Evolutionary conservation across 1,139 yeast species (phyloP).

Genomic region (Scheffersomyces quercinus): DNA sequence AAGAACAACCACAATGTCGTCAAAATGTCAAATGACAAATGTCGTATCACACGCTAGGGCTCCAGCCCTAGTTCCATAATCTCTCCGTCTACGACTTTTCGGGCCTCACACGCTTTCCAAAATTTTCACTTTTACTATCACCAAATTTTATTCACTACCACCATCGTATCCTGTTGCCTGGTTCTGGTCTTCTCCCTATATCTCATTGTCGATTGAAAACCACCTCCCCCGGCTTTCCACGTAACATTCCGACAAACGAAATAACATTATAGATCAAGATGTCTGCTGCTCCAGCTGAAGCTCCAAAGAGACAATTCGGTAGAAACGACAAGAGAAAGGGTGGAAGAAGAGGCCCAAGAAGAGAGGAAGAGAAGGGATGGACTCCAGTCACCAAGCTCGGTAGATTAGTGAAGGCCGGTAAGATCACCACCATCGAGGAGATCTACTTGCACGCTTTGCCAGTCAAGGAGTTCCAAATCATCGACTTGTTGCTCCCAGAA

Average conservation of each 20-base stretch:
- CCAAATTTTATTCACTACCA: not conserved
- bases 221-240: constrained; percentile 91
- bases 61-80: constrained; percentile 7
- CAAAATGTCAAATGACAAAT: too few species aligned
- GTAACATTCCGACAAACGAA: constrained; percentile 72
- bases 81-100: too few species aligned
- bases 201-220: constrained; percentile 75
- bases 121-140: not conserved
- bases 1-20: too few species aligned
- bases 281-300: constrained; percentile 61
- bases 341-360: constrained; percentile 66
- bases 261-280: constrained; percentile 34
- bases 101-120: too few species aligned
- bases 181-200: constrained; percentile 9
- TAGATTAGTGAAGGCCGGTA: constrained; percentile 99
- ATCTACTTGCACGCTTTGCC: constrained; percentile 99
- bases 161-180: not conserved
- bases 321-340: constrained; percentile 54
- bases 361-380: constrained; percentile 98
- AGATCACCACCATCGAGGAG: constrained; percentile 95
- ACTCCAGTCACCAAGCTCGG: constrained; percentile 99
- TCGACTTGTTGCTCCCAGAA: constrained; percentile 93
- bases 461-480: constrained; percentile 98
- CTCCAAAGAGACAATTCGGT: constrained; percentile 68
- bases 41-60: constrained; percentile 1